Percentiles rank a stretch among this genome's conserved stretches.
Evolutionary conservation across 257 asterid species (phyloP).

Genomic region (Thymus mandschuricus): DNA sequence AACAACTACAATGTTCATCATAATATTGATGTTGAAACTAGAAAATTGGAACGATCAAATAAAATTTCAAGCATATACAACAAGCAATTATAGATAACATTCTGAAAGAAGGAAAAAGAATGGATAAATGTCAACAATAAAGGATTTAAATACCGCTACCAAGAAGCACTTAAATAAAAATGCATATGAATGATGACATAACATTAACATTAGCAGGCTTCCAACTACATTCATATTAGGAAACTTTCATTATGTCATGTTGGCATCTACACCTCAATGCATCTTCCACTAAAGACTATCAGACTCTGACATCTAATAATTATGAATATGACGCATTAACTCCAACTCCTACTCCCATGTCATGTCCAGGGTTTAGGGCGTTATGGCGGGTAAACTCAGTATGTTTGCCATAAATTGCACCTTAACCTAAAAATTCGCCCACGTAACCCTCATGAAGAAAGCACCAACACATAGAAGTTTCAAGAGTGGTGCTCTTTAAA

Average conservation of each 20-base stretch:
- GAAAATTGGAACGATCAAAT: too few species aligned
- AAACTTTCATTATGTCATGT: too few species aligned
- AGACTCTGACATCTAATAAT: too few species aligned
- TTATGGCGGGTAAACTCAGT: background rate
- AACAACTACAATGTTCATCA: background rate
- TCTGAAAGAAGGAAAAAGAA: background rate
- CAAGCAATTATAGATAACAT: background rate
- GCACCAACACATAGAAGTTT: background rate
- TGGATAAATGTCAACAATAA: background rate
- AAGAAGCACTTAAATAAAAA: too few species aligned
- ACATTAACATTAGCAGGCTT: too few species aligned
- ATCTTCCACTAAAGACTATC: too few species aligned
- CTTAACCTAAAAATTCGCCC: background rate
- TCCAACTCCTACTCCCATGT: background rate
- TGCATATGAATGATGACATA: too few species aligned
- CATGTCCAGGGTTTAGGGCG: background rate
- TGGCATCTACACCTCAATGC: too few species aligned
- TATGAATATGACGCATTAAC: background rate
- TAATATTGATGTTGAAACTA: background rate
- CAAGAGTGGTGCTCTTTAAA: conserved; percentile 6
- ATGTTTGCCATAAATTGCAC: background rate
- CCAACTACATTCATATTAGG: too few species aligned
- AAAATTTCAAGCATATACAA: background rate
- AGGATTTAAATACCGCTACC: background rate
- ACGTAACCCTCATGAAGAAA: conserved; percentile 13